Percentiles rank a stretch among this genome's conserved stretches.
These are phyloP conservation scores for Mesembryanthemum crystallinum DNA, from an alignment of 148 eudicot species.

Conservation along the genomic window DNA sequence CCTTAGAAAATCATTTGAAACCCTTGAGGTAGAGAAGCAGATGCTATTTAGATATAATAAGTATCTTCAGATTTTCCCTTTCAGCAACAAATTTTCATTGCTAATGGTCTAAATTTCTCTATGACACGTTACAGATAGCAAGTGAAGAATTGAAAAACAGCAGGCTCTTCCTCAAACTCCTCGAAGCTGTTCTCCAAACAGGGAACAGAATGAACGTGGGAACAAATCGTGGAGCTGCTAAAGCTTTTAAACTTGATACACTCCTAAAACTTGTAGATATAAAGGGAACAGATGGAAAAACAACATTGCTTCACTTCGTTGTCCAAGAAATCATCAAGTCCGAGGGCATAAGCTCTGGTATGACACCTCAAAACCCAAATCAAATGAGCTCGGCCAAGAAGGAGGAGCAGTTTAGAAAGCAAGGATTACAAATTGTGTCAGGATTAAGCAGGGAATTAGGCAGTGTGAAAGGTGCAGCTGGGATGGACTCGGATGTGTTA, in stretches of 20 bases:
- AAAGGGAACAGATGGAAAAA: conserved; percentile 93
- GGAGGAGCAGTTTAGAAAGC: conserved; percentile 73
- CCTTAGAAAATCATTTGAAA: conserved; percentile 70
- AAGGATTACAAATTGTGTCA: conserved; percentile 73
- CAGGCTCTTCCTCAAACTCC: conserved; percentile 81
- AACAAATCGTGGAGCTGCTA: conserved; percentile 92
- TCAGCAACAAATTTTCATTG: neutral
- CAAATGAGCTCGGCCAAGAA: conserved; percentile 42
- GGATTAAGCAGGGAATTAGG: conserved; percentile 76
- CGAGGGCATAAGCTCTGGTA: conserved; percentile 56
- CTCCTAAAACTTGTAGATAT: conserved; percentile 78
- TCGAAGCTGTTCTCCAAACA: conserved; percentile 92
- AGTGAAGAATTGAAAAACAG: conserved; percentile 81
- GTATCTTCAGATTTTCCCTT: neutral
- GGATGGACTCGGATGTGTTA: conserved; percentile 88
- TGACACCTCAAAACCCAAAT: conserved; percentile 30
- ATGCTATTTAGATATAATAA: neutral
- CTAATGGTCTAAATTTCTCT: neutral
- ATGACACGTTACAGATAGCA: conserved; percentile 55
- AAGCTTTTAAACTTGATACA: conserved; percentile 87
- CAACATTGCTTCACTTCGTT: conserved; percentile 94
- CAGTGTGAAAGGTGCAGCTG: conserved; percentile 82
- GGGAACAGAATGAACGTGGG: conserved; percentile 99
- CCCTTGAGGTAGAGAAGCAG: conserved; percentile 60
- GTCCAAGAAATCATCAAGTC: conserved; percentile 93